These are phyloP conservation scores for Limnanthes douglasii DNA, from an alignment of 345 rosid genomes.

Conservation along the genomic window DNA sequence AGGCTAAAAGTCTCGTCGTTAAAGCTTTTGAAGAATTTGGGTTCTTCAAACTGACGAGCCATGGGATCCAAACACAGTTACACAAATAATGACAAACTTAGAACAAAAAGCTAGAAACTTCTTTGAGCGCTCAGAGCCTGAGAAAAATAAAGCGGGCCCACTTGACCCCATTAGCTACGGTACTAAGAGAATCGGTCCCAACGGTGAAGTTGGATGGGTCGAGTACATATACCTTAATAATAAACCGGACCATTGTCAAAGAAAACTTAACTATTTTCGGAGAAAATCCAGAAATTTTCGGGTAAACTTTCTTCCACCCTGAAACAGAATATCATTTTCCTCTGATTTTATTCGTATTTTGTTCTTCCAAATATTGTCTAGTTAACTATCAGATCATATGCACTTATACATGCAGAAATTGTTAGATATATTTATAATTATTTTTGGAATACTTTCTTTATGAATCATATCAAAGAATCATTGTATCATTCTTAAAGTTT, in stretches of 20 bases:
- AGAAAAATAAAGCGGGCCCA: conserved; percentile 56
- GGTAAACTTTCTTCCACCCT: conserved; percentile 20
- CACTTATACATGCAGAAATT: too few relatives aligned
- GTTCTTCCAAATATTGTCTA: too few relatives aligned
- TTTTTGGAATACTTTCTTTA: too few relatives aligned
- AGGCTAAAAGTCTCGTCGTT: conserved; percentile 32
- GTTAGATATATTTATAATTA: too few relatives aligned
- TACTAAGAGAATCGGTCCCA: conserved; percentile 52
- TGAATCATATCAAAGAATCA: too few relatives aligned
- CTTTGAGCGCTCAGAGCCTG: conserved; percentile 49
- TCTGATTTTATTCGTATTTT: neutral
- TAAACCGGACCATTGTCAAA: conserved; percentile 22
- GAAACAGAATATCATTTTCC: neutral
- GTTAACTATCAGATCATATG: too few relatives aligned
- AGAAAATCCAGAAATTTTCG: conserved; percentile 27
- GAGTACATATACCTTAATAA: conserved; percentile 61
- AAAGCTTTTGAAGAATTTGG: conserved; percentile 65
- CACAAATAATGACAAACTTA: conserved; percentile 33
- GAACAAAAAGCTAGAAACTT: conserved; percentile 46
- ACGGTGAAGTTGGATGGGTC: conserved; percentile 84
- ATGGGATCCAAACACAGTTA: conserved; percentile 29
- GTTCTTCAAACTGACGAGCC: conserved; percentile 67
- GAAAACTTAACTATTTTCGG: conserved; percentile 25
- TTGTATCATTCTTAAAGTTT: too few relatives aligned
- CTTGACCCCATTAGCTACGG: conserved; percentile 91